Evolutionary conservation across 2,329 filamentous ascomycete species (phyloP).

Genomic region (Botryotinia calthae): DNA sequence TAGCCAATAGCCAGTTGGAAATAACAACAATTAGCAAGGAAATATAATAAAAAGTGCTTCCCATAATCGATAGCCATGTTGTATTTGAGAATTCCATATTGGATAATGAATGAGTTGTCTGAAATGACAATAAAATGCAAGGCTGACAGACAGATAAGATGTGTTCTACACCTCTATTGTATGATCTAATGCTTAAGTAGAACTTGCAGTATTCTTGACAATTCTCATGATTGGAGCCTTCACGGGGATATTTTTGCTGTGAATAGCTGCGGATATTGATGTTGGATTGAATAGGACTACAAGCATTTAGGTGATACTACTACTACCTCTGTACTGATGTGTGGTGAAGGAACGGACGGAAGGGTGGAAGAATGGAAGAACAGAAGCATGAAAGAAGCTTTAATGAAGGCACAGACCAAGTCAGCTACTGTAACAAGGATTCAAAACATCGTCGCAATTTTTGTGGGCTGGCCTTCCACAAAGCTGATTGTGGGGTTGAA

Average conservation of each 20-base stretch:
- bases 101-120: neutral
- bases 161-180: neutral
- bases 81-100: conserved; percentile 23
- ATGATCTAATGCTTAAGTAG: neutral
- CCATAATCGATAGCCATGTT: conserved; percentile 27
- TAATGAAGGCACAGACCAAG: neutral
- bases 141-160: neutral
- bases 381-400: neutral
- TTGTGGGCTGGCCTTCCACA: neutral
- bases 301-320: neutral
- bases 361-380: neutral
- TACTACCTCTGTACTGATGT: neutral
- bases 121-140: neutral
- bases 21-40: conserved; percentile 30
- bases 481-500: conserved; percentile 15
- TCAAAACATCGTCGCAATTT: conserved; percentile 4
- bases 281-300: neutral
- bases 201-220: neutral
- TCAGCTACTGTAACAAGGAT: conserved; percentile 6
- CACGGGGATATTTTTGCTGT: neutral
- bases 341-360: neutral
- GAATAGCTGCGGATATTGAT: neutral
- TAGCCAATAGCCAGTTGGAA: conserved; percentile 24
- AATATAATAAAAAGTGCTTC: conserved; percentile 29
- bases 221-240: neutral